These are phyloP conservation scores for Orbilia blumenaviensis DNA, from an alignment of 2,329 filamentous ascomycete species.

Conservation along the genomic window DNA sequence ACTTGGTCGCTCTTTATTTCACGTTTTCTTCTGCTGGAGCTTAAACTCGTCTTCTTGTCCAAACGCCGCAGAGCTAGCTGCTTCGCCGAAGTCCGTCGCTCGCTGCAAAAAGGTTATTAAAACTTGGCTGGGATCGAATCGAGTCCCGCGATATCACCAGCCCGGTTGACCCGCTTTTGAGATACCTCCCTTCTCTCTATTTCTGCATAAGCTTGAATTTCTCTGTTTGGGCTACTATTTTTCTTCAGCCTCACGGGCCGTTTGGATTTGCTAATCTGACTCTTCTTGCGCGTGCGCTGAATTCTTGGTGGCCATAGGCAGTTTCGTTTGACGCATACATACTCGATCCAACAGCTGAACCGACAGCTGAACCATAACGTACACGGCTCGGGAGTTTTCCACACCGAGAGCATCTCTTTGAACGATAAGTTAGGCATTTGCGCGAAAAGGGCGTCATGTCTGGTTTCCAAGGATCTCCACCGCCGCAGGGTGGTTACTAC, in stretches of 20 bases:
- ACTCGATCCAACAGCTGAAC: conserved; percentile 4
- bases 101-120: background rate
- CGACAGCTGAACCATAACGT: background rate
- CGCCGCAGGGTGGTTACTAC: conserved; percentile 64
- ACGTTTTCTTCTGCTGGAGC: background rate
- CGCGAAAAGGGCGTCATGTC: conserved; percentile 32
- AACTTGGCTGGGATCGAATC: background rate
- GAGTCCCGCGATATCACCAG: background rate
- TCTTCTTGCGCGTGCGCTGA: background rate
- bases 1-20: background rate
- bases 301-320: conserved; percentile 10
- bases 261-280: conserved; percentile 32
- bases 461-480: conserved; percentile 55
- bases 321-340: background rate
- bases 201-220: too few relatives aligned
- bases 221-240: background rate
- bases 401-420: background rate
- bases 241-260: conserved; percentile 9
- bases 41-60: background rate
- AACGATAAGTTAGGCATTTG: background rate
- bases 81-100: background rate
- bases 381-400: background rate
- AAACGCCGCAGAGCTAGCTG: background rate
- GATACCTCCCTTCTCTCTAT: background rate
- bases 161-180: background rate